These are phyloP conservation scores for Musa schizocarpa DNA, from an alignment of 176 grass and related monocot species.

Conservation along the genomic window DNA sequence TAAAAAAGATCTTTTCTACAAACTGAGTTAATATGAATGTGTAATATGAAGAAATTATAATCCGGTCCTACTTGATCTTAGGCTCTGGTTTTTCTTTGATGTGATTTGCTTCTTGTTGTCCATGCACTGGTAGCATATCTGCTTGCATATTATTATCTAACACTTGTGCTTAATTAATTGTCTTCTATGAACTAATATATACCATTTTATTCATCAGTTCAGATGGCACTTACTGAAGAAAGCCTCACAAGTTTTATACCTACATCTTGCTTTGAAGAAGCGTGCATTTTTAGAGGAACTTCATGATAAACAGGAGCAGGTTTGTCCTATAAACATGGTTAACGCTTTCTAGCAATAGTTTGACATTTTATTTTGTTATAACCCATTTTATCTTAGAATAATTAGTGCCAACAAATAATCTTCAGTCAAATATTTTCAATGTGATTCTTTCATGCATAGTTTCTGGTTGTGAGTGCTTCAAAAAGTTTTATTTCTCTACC, in stretches of 20 bases:
- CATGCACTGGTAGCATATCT: no score
- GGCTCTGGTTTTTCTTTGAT: no score
- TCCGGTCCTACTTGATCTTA: no score
- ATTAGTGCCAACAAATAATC: background rate
- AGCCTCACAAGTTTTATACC: conserved; percentile 62
- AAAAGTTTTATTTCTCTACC: background rate
- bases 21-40: no score
- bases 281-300: conserved; percentile 62
- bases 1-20: no score
- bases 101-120: no score
- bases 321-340: conserved; percentile 3
- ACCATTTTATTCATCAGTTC: conserved; percentile 44
- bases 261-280: conserved; percentile 67
- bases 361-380: background rate
- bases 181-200: background rate
- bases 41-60: no score
- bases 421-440: background rate
- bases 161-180: background rate
- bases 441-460: background rate
- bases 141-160: no score
- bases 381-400: background rate
- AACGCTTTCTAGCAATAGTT: background rate
- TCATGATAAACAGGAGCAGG: conserved; percentile 82
- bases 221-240: conserved; percentile 58
- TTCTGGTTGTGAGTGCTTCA: background rate